Evolutionary conservation across 148 eudicot species (phyloP).

Genomic region (Camellia sinensis): DNA sequence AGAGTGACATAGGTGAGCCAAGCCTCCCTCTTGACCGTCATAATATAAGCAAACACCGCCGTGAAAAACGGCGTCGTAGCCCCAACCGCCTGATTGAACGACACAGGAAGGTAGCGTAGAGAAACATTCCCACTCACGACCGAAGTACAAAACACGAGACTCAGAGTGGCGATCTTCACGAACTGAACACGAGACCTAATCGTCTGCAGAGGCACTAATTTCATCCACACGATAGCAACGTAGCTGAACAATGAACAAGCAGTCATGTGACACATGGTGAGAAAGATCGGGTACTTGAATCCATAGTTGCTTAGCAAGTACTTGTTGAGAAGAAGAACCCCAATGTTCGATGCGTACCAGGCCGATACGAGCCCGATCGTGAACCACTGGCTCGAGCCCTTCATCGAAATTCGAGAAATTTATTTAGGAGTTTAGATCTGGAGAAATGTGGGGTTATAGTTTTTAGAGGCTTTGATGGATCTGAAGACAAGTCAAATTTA

Average conservation of each 20-base stretch:
- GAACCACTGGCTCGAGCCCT: slow-evolving; percentile 43
- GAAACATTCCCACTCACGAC: slow-evolving; percentile 81
- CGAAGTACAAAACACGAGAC: slow-evolving; percentile 63
- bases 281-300: slow-evolving; percentile 82
- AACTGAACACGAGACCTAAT: slow-evolving; percentile 69
- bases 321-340: slow-evolving; percentile 75
- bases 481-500: background rate
- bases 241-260: slow-evolving; percentile 83
- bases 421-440: slow-evolving; percentile 12
- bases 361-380: slow-evolving; percentile 65
- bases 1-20: slow-evolving; percentile 68
- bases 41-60: slow-evolving; percentile 68
- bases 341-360: slow-evolving; percentile 89
- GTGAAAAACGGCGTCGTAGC: slow-evolving; percentile 88
- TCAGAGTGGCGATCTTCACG: slow-evolving; percentile 55
- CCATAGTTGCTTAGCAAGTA: slow-evolving; percentile 74
- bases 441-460: background rate
- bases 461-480: background rate
- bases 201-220: slow-evolving; percentile 66
- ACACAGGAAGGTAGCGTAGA: slow-evolving; percentile 66
- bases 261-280: slow-evolving; percentile 94
- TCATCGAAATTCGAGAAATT: slow-evolving; percentile 23
- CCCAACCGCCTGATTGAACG: slow-evolving; percentile 78
- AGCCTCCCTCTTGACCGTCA: slow-evolving; percentile 66
- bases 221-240: slow-evolving; percentile 62